Conservation (phyloP, 345 rosid genomes). For the Linum tenue region DNA sequence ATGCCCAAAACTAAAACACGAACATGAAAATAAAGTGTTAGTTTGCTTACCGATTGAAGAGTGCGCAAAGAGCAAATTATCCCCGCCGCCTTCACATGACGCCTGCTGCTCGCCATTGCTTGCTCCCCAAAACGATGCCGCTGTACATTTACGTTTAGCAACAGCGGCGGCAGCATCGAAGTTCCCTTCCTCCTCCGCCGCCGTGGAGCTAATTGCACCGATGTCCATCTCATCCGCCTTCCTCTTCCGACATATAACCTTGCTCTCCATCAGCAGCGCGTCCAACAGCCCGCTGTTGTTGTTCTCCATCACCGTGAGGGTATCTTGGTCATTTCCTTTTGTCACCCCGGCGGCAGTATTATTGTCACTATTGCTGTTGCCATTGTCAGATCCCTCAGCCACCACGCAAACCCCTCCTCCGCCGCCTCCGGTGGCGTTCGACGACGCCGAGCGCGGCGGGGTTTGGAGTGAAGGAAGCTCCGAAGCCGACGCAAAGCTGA, state of each 20-base stretch:
- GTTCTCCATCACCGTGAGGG: background rate
- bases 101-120: background rate
- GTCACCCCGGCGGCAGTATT: no score
- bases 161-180: no score
- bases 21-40: no score
- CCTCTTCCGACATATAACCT: slow-evolving; percentile 24
- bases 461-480: slow-evolving; percentile 53
- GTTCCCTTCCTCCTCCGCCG: slow-evolving; percentile 5
- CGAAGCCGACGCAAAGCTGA: slow-evolving; percentile 1
- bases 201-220: background rate
- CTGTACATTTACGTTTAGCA: background rate
- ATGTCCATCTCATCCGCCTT: slow-evolving; percentile 1
- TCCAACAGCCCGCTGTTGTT: slow-evolving; percentile 47
- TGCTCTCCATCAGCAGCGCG: slow-evolving; percentile 46
- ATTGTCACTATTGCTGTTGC: slow-evolving; percentile 6
- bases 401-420: slow-evolving; percentile 12
- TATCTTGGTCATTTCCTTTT: no score
- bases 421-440: slow-evolving; percentile 16
- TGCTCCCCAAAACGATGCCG: slow-evolving; percentile 6
- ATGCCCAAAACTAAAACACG: no score
- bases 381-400: slow-evolving; percentile 4
- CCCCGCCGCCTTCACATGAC: slow-evolving; percentile 6
- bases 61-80: slow-evolving; percentile 18
- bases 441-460: slow-evolving; percentile 12
- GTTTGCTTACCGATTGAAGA: slow-evolving; percentile 37